Conservation (phyloP, 2,329 filamentous ascomycete species). For the Clarireedia paspali region DNA sequence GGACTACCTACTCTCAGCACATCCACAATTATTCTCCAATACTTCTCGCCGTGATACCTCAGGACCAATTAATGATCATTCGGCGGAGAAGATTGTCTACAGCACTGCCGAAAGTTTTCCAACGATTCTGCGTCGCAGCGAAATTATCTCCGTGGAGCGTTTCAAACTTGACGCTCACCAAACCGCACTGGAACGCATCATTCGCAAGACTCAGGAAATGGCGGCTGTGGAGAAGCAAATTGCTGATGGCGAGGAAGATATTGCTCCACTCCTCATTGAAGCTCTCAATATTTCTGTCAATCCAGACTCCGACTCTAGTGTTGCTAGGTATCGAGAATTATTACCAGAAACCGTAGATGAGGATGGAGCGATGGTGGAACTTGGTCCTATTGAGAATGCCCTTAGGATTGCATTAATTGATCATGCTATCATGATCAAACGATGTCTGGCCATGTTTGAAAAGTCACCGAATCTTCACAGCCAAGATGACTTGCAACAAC, state of each 20-base stretch:
- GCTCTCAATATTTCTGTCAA: conserved; percentile 72
- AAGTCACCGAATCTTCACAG: conserved; percentile 48
- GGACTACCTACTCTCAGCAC: conserved; percentile 76
- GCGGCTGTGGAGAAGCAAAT: conserved; percentile 66
- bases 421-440: conserved; percentile 80
- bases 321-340: conserved; percentile 69
- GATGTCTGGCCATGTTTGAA: conserved; percentile 64
- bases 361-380: conserved; percentile 40
- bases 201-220: conserved; percentile 85
- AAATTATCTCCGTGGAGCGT: conserved; percentile 65
- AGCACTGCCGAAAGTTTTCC: conserved; percentile 82
- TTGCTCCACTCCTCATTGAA: conserved; percentile 62
- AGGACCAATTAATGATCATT: conserved; percentile 64
- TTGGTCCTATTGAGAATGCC: conserved; percentile 61
- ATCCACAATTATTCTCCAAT: conserved; percentile 71
- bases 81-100: conserved; percentile 77
- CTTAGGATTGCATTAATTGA: conserved; percentile 82
- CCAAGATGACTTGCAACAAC: conserved; percentile 53
- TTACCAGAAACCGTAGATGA: conserved; percentile 45
- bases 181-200: conserved; percentile 84
- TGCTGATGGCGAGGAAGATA: conserved; percentile 62
- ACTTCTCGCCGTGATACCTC: conserved; percentile 64
- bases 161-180: conserved; percentile 63
- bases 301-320: conserved; percentile 63
- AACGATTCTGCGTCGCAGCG: conserved; percentile 80